Percentiles rank a stretch among this genome's conserved stretches.
Conservation (phyloP, 2,329 filamentous ascomycete genomes). For the Sclerotinia subarctica region DNA sequence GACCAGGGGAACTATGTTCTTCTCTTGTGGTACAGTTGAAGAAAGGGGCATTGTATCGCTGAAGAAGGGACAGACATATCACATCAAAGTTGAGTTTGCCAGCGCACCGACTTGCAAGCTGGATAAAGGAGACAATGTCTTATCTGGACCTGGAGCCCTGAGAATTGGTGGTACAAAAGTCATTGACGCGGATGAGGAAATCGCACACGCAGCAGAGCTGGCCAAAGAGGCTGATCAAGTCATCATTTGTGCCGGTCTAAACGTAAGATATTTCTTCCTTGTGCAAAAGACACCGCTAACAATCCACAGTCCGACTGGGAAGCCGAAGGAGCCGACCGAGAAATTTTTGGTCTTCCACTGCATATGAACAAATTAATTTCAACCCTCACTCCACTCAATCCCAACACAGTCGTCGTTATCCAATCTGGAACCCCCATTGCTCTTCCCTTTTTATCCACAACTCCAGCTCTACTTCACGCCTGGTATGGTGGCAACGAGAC, state of each 20-base stretch:
- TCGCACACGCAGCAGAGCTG: constrained; percentile 61
- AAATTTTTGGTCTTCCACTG: constrained; percentile 32
- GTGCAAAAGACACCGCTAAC: constrained; percentile 51
- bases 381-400: constrained; percentile 52
- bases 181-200: constrained; percentile 56
- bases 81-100: constrained; percentile 45
- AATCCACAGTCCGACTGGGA: constrained; percentile 46
- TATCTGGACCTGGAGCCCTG: constrained; percentile 58
- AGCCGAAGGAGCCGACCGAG: constrained; percentile 37
- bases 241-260: constrained; percentile 72
- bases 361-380: constrained; percentile 43
- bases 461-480: constrained; percentile 62
- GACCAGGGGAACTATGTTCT: constrained; percentile 41
- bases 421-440: constrained; percentile 73
- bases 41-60: constrained; percentile 33
- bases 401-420: constrained; percentile 68
- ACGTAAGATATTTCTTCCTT: constrained; percentile 40
- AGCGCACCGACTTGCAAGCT: constrained; percentile 57
- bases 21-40: constrained; percentile 40
- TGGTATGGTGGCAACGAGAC: constrained; percentile 90
- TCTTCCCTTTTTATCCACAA: constrained; percentile 64
- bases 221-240: constrained; percentile 71
- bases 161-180: constrained; percentile 59
- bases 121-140: constrained; percentile 45
- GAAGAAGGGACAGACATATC: constrained; percentile 37